Conservation (phyloP, 192 early-diverging fungal genomes). For the Backusella parvicylindrica region DNA sequence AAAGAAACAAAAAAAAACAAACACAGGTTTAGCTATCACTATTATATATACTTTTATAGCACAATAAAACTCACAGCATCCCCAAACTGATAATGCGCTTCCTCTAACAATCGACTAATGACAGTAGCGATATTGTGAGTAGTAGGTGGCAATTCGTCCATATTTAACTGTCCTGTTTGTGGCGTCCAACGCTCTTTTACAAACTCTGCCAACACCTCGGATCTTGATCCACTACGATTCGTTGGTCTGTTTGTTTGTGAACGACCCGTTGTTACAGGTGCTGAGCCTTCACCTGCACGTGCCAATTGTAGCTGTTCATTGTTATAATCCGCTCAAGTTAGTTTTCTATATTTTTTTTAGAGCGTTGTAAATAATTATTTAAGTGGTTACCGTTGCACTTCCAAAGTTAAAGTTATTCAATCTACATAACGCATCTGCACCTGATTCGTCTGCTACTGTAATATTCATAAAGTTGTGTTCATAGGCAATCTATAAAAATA, state of each 20-base stretch:
- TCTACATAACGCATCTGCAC: constrained; percentile 7
- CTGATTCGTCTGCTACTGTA: not conserved
- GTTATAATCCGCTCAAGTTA: not conserved
- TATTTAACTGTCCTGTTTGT: constrained; percentile 12
- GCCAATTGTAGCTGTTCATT: not conserved
- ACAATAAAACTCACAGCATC: constrained; percentile 2
- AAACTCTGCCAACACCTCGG: constrained; percentile 11
- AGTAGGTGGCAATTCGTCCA: constrained; percentile 19
- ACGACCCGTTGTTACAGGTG: not conserved
- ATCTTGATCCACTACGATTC: not conserved
- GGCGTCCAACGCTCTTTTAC: constrained; percentile 21
- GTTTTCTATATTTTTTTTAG: not conserved
- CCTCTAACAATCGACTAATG: not conserved
- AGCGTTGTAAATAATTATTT: not conserved
- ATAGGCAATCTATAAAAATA: constrained; percentile 7
- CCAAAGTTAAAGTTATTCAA: constrained; percentile 1
- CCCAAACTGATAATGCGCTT: constrained; percentile 11
- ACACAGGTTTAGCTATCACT: not conserved
- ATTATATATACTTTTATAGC: not conserved
- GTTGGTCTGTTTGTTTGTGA: not conserved
- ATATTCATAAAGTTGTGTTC: not conserved
- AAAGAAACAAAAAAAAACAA: not conserved
- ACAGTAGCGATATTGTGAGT: constrained; percentile 5
- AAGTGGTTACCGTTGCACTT: not conserved
- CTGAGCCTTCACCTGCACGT: not conserved